Percentiles rank a stretch among this genome's conserved stretches.
Conservation (phyloP, 495 filamentous ascomycete genomes). For the Aspergillus homomorphus region DNA sequence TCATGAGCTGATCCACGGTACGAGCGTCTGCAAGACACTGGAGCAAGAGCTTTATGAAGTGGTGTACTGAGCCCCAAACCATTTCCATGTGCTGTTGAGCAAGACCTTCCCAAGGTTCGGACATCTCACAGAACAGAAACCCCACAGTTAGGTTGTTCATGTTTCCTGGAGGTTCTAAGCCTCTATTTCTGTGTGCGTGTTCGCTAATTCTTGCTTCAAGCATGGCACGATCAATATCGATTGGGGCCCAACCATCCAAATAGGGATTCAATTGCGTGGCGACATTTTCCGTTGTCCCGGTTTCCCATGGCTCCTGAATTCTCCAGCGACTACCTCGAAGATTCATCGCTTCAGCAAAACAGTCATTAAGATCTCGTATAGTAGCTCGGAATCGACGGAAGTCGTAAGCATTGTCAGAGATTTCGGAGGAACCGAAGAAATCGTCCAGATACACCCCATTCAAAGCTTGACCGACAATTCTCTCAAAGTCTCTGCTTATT, state of each 20-base stretch:
- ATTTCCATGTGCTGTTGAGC: conserved; percentile 24
- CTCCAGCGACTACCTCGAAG: conserved; percentile 37
- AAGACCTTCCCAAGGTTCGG: conserved; percentile 33
- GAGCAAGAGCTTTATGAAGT: conserved; percentile 30
- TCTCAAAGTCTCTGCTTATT: conserved; percentile 51
- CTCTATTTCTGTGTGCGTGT: conserved; percentile 26
- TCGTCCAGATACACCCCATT: conserved; percentile 53
- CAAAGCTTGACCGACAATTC: conserved; percentile 46
- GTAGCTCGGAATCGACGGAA: conserved; percentile 57
- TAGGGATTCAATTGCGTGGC: conserved; percentile 14
- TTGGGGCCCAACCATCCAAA: conserved; percentile 18
- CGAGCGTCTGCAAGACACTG: conserved; percentile 27
- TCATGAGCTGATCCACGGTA: conserved; percentile 27
- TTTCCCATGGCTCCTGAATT: conserved; percentile 2
- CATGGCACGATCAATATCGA: not conserved
- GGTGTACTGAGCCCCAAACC: conserved; percentile 21
- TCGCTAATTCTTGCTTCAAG: conserved; percentile 21
- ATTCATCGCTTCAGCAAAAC: conserved; percentile 52
- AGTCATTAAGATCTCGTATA: conserved; percentile 54
- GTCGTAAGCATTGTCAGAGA: not conserved
- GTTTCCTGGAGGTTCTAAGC: conserved; percentile 45
- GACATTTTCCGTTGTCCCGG: not conserved
- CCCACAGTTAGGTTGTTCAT: conserved; percentile 44
- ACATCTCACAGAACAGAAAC: conserved; percentile 44
- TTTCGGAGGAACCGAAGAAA: conserved; percentile 50